A percentile compares a stretch with the other conserved stretches of the same genome.
Evolutionary conservation across 345 rosid genomes (phyloP).

Genomic region (Dovyalis caffra): DNA sequence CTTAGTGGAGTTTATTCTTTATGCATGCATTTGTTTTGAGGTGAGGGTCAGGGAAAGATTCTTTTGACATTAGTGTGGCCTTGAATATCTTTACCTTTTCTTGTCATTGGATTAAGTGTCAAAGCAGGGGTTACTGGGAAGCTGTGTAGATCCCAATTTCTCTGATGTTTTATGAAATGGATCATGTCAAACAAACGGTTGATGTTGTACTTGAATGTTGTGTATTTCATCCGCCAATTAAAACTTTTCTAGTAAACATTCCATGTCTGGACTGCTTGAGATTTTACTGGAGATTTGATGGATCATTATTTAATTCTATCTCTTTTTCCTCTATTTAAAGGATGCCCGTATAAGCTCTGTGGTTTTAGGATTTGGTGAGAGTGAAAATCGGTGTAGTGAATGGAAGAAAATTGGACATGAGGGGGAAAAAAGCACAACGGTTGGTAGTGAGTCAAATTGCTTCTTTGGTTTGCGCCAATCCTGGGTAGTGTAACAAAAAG

Average conservation of each 20-base stretch:
- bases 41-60: neutral
- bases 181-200: neutral
- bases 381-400: neutral
- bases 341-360: neutral
- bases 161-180: neutral
- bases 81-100: neutral
- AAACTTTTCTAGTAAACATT: neutral
- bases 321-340: neutral
- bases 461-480: neutral
- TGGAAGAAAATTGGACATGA: neutral
- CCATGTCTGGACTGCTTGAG: neutral
- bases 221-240: neutral
- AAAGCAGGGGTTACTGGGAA: neutral
- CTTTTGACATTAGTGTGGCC: neutral
- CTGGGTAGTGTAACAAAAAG: too few relatives aligned
- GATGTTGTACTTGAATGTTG: neutral
- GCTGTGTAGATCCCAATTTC: neutral
- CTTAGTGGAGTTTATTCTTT: neutral
- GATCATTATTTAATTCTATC: neutral
- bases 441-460: neutral
- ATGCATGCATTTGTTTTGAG: neutral
- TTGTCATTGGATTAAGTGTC: neutral
- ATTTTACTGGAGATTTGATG: slow-evolving; percentile 1
- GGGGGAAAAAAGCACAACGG: neutral
- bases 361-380: neutral